Evolutionary conservation across 768 basidiomycete species (phyloP), one percentile per base, ranked within the genome.

Genomic region (Trametes cingulata): DNA sequence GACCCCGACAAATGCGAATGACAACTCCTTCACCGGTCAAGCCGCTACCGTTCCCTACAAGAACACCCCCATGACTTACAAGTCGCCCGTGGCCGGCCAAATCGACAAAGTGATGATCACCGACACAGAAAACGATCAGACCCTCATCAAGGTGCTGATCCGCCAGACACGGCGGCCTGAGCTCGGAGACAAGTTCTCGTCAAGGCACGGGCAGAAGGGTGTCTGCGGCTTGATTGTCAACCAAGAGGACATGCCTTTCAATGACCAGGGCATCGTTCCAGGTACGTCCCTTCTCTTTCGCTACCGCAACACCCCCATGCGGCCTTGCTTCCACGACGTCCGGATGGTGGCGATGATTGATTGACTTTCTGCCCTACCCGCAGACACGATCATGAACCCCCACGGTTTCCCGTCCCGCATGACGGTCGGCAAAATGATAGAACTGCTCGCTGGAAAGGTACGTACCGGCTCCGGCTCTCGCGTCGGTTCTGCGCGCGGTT

Each of bases 371-470:
- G 2, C 46, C 17, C 35, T 33, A 17, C 42, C 43, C 45, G 33
- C 75, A 90, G 96, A 99, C 75, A 93, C 95, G 17, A 97, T 99
- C 77, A 98, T 99, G 96, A 99, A 99, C 72, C 97, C 97, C 3
- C 97, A 99, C 75, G 97, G 97, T 69, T 98, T 99, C 81, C 97
- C 97, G 5, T 96, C 93, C 58, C 91, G 96, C 55, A 98, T 95
- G 95, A 99, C 97, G 24, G 97, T 99, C 27, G 97, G 97, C 49
- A 99, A 99, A 79, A 99, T 99, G 97, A 97, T 99, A 53, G 97
- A 99, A 74, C 80, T 98, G 20, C 77, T 99, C 33, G 91, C 95
- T 13, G 96, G 97, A 51, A 99, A 99, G 83, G 92, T 91, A 58
- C 49, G 67, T 19, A 17, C 17, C 55, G 39, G 58, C n/a, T 17